Percentiles rank a stretch among this genome's conserved stretches.
These are phyloP conservation scores for Aspergillus sp. DNA, from an alignment of 2,329 filamentous ascomycete genomes.

Conservation along the genomic window DNA sequence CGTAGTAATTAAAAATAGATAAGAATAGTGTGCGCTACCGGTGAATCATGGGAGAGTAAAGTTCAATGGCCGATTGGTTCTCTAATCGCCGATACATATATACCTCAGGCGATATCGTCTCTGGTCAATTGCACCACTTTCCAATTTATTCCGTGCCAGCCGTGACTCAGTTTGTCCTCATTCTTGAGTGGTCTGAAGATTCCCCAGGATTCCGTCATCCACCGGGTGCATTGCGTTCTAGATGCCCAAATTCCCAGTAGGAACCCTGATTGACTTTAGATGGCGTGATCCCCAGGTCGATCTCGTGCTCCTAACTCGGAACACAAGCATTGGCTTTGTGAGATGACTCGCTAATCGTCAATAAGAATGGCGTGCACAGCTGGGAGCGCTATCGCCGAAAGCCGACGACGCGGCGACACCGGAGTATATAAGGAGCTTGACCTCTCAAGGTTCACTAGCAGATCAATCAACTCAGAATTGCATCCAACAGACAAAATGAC, in stretches of 20 bases:
- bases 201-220: background rate
- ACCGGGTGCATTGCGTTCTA: background rate
- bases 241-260: background rate
- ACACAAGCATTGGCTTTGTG: background rate
- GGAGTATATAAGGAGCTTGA: background rate
- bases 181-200: background rate
- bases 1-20: no score
- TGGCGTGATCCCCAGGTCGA: background rate
- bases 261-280: background rate
- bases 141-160: background rate
- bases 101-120: no score
- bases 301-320: background rate
- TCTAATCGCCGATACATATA: no score
- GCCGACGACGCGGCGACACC: background rate
- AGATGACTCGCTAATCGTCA: background rate
- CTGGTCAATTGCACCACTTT: background rate
- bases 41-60: no score
- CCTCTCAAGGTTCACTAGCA: background rate
- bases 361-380: background rate
- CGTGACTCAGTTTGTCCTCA: background rate
- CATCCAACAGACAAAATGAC: background rate
- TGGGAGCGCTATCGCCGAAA: background rate
- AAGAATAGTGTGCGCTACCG: no score
- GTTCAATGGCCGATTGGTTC: no score
- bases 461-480: background rate